Percentiles rank a stretch among this genome's conserved stretches.
Evolutionary conservation across 208 protist genomes (phyloP).

Genomic region (Acanthamoeba triangularis): DNA sequence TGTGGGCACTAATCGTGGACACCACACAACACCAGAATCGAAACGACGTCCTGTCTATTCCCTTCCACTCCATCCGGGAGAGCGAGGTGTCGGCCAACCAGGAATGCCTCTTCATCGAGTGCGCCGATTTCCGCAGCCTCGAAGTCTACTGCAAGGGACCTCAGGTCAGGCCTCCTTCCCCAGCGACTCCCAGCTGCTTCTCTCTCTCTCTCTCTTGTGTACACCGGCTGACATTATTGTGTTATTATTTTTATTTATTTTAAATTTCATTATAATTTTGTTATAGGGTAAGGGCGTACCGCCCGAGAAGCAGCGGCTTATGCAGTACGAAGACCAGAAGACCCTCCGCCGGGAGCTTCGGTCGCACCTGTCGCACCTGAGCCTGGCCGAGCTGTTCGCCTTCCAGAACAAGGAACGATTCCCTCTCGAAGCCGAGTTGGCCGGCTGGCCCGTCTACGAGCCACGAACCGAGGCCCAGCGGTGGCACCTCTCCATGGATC

Average conservation of each 20-base stretch:
- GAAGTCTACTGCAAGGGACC: slow-evolving; percentile 68
- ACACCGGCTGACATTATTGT: background rate
- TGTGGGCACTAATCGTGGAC: too few species aligned
- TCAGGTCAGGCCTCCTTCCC: background rate
- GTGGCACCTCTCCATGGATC: slow-evolving; percentile 24
- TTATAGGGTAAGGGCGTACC: background rate
- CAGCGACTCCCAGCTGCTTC: background rate
- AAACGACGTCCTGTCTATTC: slow-evolving; percentile 25
- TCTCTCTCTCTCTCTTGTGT: background rate
- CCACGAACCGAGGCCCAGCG: background rate
- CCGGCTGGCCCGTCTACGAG: slow-evolving; percentile 63
- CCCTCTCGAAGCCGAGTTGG: slow-evolving; percentile 36
- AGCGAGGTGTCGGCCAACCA: slow-evolving; percentile 37
- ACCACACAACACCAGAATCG: background rate
- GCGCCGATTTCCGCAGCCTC: slow-evolving; percentile 50
- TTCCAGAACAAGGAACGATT: slow-evolving; percentile 72
- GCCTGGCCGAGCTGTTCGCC: slow-evolving; percentile 33
- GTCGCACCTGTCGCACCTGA: slow-evolving; percentile 2
- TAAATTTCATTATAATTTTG: background rate
- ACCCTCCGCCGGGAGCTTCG: slow-evolving; percentile 10
- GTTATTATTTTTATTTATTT: too few species aligned
- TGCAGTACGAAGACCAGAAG: slow-evolving; percentile 66
- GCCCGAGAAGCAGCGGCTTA: background rate
- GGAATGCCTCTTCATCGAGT: slow-evolving; percentile 31
- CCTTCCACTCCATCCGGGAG: background rate